A percentile compares a stretch with the other conserved stretches of the same genome.
These are phyloP conservation scores for Tirmania nivea DNA, from an alignment of 495 filamentous ascomycete genomes.

Conservation along the genomic window DNA sequence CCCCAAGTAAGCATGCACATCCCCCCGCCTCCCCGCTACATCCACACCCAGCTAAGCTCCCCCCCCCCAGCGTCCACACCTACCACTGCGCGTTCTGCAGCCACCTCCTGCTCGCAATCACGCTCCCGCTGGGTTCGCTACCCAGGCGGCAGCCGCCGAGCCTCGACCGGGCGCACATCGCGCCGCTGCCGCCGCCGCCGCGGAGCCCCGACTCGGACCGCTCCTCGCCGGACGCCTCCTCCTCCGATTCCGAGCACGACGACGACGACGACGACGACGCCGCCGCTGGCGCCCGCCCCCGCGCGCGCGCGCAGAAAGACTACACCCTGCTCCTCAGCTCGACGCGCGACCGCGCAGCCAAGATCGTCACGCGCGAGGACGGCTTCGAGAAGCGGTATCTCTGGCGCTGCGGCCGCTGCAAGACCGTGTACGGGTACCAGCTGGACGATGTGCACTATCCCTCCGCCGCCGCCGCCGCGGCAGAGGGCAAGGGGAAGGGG, in stretches of 20 bases:
- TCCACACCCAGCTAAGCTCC: conserved; percentile 3
- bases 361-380: conserved; percentile 38
- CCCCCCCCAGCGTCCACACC: conserved; percentile 23
- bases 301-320: conserved; percentile 10
- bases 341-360: conserved; percentile 26
- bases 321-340: conserved; percentile 19
- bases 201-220: background rate
- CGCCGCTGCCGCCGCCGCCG: conserved; percentile 21
- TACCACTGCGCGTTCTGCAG: conserved; percentile 57
- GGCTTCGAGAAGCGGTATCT: conserved; percentile 52
- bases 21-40: background rate
- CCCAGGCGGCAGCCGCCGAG: conserved; percentile 28
- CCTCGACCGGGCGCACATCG: conserved; percentile 26
- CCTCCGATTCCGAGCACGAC: conserved; percentile 5
- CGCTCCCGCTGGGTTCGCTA: conserved; percentile 31
- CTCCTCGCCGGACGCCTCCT: conserved; percentile 8
- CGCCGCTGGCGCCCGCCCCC: background rate
- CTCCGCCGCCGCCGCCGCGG: background rate
- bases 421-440: conserved; percentile 41
- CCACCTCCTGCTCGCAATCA: conserved; percentile 46
- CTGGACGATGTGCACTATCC: conserved; percentile 24
- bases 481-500: conserved; percentile 13
- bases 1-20: conserved; percentile 9
- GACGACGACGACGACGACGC: conserved; percentile 3
- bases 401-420: conserved; percentile 40